phyloP scores from a whole-genome alignment of 495 filamentous ascomycete genomes.

The Chaetomium fimeti region DNA sequence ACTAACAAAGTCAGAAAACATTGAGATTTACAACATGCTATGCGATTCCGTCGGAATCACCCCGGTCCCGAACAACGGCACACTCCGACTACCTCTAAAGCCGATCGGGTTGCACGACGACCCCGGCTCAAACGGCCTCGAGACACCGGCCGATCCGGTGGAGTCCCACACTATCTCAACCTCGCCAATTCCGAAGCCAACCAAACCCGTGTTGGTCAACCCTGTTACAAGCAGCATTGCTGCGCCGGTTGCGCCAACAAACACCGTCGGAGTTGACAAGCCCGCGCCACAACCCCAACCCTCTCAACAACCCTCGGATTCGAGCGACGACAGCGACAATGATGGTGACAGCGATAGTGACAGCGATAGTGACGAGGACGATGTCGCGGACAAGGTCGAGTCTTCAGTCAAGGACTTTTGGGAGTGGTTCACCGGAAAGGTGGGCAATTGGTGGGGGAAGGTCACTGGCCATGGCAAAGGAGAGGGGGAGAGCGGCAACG shows the following conservation, averaged over 20 bases:
- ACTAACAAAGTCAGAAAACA: constrained; percentile 66
- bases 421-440: constrained; percentile 52
- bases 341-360: constrained; percentile 18
- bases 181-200: constrained; percentile 22
- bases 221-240: constrained; percentile 18
- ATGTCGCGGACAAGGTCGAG: constrained; percentile 25
- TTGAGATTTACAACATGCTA: constrained; percentile 90
- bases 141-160: constrained; percentile 39
- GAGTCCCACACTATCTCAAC: constrained; percentile 15
- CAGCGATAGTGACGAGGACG: constrained; percentile 17
- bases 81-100: constrained; percentile 71
- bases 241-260: constrained; percentile 11
- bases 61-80: constrained; percentile 80
- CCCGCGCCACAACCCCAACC: constrained; percentile 25
- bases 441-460: constrained; percentile 44
- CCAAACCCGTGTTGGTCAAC: constrained; percentile 26
- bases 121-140: constrained; percentile 29
- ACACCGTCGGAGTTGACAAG: constrained; percentile 24
- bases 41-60: constrained; percentile 75
- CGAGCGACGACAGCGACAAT: constrained; percentile 19
- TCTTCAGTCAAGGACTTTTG: constrained; percentile 39
- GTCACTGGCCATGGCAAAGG: constrained; percentile 30
- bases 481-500: constrained; percentile 1
- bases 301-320: constrained; percentile 6
- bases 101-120: constrained; percentile 62